Evolutionary conservation across 805 yeast genomes (phyloP), one percentile per base, ranked within the genome.

Genomic region (Saturnispora silvae): DNA sequence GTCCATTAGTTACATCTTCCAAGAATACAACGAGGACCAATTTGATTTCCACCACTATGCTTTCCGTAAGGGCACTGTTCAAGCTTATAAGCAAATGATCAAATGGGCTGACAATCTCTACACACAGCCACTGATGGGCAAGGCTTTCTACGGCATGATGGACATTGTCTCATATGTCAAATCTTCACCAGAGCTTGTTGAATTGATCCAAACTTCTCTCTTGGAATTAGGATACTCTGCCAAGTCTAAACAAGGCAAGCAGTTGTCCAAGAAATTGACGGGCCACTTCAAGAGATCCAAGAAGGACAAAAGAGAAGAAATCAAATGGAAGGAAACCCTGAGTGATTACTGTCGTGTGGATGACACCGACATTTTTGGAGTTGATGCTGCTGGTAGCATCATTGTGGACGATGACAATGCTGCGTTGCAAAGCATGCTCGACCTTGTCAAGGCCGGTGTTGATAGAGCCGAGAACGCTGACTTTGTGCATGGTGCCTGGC

Each of bases 41-140:
- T 69, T 81, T 45, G 99, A 92, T 56, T 92, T 89, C 77, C 97
- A 92, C 56, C 78, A 82, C 32, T 92, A 84, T 56, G 81, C 94
- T 54, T 73, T 83, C 68, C 74, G 96, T 59, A 76, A 81, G 48
- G 97, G 96, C 17, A 84, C 96, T 5, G 78, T 89, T 19, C 71
- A 94, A 45, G 78, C 89, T 7, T 92, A 89, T 53, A 48, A 82
- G 20, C 77, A 76, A 15, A 73, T 83, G 72, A 47, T 87, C 35
- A 57, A 65, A 34, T 92, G 97, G 97, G 95, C 77, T 40, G 94
- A 87, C 54, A 54, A 61, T 16, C 56, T 92, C 32, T 86, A 67
- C 53, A 54, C 73, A 7, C 74, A 81, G 24, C 85, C 94, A 3
- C 69, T 81, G 36, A 84, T 73, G 51, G 64, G 71, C n/a, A 70